Conservation (phyloP, 1,139 yeast species). For the Candida sp. region DNA sequence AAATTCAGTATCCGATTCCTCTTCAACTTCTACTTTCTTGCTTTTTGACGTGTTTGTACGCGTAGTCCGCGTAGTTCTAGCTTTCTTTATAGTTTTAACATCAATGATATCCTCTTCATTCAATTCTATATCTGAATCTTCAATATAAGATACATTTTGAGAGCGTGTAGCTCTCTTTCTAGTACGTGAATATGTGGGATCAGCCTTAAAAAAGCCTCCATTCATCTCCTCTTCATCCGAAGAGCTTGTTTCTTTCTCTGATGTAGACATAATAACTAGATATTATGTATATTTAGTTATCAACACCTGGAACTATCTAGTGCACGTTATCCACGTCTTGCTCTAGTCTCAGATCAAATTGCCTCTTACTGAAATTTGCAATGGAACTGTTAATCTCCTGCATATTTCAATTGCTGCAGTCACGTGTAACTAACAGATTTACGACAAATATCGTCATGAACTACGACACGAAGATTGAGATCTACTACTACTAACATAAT, state of each 20-base stretch:
- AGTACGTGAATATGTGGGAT: constrained; percentile 21
- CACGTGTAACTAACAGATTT: no score
- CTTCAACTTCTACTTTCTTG: constrained; percentile 10
- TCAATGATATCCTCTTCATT: constrained; percentile 14
- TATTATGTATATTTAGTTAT: no score
- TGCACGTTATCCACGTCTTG: no score
- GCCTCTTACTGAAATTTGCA: no score
- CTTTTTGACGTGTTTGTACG: constrained; percentile 12
- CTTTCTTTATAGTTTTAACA: constrained; percentile 10
- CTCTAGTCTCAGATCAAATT: no score
- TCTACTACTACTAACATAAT: no score
- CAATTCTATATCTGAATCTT: constrained; percentile 17
- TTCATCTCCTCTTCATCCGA: constrained; percentile 14
- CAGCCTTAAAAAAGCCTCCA: constrained; percentile 45
- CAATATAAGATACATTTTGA: constrained; percentile 17
- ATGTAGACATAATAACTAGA: constrained; percentile 2
- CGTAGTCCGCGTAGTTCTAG: constrained; percentile 18
- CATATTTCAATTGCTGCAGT: no score
- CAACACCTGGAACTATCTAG: no score
- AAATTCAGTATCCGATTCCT: constrained; percentile 19
- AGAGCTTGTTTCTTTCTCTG: constrained; percentile 2
- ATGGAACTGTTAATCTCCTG: no score
- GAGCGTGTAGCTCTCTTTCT: constrained; percentile 17
- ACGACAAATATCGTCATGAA: no score
- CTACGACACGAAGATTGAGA: no score